Evolutionary conservation across 148 eudicot genomes (phyloP), one percentile per base, ranked within the genome.

Genomic region (Amaranthus cruentus): DNA sequence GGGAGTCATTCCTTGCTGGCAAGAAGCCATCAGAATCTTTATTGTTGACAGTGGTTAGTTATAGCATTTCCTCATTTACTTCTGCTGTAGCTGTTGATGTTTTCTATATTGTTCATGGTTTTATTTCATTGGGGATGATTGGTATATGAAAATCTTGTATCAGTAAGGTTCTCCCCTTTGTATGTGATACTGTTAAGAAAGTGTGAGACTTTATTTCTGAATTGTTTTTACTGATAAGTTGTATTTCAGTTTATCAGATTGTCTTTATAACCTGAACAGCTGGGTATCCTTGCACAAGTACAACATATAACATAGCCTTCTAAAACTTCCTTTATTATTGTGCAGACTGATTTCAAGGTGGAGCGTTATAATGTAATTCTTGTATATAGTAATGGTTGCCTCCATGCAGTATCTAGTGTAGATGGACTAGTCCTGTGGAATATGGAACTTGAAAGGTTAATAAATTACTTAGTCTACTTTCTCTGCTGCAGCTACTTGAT

Each of bases 381-480:
- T 76, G 85, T 89, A 81, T 89, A 87, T 76, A 85, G 97, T 61
- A 85, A 87, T 77, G 94, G 90, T 68, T 80, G 74, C 74, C 84
- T 96, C 76, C 90, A 89, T 84, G 99, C 95, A 44, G 76, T 92
- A 81, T 89, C 99, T 73, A 88, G 97, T 84, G 72, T 92, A 82
- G 99, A 96, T 84, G 99, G 99, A 18, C 87, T 81, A 77, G 75
- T 83, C 64, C 75, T 96, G 53, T 96, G 99, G 99, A 86, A 81
- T 55, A 77, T 76, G 80, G 97, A 96, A 21, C 78, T 88, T 55
- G 90, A 92, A 81, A 86, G 97, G 99, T 96, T 50, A 84, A 12
- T 49, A 69, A 72, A 66, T 68, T 52, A 42, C 62, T 38, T 56
- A 15, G 50, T 66, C 72, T 68, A 9, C 52, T 76, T 68, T 61